Base-by-base conservation (phyloP, 257 asterid genomes). In the Echites panduratus region DNA sequence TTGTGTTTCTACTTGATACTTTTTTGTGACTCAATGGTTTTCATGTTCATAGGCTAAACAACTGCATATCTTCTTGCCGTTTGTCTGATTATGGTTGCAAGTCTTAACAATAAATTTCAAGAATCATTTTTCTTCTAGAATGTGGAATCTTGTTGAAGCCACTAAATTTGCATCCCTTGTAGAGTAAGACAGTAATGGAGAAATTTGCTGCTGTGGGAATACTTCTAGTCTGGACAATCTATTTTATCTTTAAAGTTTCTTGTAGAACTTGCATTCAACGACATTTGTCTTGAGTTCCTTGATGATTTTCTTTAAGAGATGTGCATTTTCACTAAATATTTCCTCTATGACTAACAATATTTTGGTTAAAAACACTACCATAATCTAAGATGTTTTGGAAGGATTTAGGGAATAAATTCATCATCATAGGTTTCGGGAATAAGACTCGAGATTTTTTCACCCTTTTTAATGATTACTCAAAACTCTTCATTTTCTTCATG, bases 171-270 rank as follows among this genome's bases (percentile, higher is more conserved):
- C 87, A 83, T 74, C 97, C 95, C 4, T 85, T 86, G 69, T 78
- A 66, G 35, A 63, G 40, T 5, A 94, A 94, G 91, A 88, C 96
- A 4, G 79, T 85, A 19, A 41, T 64, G 7, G 97, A 91, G 95
- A 94, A 91, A 81, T 89, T 94, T 84, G 97, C 97, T 70, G 99
- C 97, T 40, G 96, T 88, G 73, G 95, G 90, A 74, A 94, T 94
- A 79, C 96, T 94, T 70, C 99, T 91, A 96, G 99, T 94, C 70
- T 57, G 68, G 54, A 47, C 17, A 64, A 67, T 32, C 75, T 75
- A 49, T 61, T 68, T 74, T 26, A 38, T 70, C 11, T 50, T 7
- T 27, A 10, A 11, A 35, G 2, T 4, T 14, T n/a, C 53, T 54
- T 40, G 4, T 20, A 24, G 24, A 17, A 14, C 38, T 13, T 58